Evolutionary conservation across 768 basidiomycete genomes (phyloP), one percentile per base, ranked within the genome.

Genomic region (Termitomyces sp.): DNA sequence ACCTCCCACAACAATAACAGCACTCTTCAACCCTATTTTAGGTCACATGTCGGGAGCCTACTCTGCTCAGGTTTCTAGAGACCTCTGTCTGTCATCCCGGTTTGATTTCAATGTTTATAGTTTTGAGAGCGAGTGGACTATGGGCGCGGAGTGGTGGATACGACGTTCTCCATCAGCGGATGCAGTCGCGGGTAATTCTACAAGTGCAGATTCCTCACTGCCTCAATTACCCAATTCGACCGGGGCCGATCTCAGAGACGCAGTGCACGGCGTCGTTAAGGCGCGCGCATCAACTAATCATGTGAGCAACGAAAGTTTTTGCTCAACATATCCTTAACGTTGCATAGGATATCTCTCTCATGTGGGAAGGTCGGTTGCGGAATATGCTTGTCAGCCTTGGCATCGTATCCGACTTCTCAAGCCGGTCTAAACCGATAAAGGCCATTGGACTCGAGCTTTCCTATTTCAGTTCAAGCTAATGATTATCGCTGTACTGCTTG

Each of bases 41-140:
- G 96, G 96, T 0, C 94, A 98, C 66, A 77, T 98, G 44, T 92
- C 92, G 2, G 80, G 89, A 7, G 93, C 95, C 35, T 98, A 98
- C 67, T 88, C 93, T 0, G 92, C 95, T 2, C 89, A 87, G 50
- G 86, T 92, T 9, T 90, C 91, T 5, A 81, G 81, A 12, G 91
- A 96, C 67, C 82, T 98, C 39, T 85, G 92, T 0, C 68, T 98
- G 18, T 91, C 91, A 47, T 89, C 92, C 0, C 84, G 92, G 20
- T 98, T 95, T 66, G 94, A 98, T 66, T 94, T 98, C 73, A 98
- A 98, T 64, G 83, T 95, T 25, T 97, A 98, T 67, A 94, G 91
- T 70, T 98, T 94, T 69, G 93, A 96, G 61, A 94, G 92, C 69
- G 95, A 98, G 68, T 89, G 94, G 88, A 88, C 91, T 10, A 82